Conservation (phyloP, 2,329 filamentous ascomycete species). For the Penicillium sp. region DNA sequence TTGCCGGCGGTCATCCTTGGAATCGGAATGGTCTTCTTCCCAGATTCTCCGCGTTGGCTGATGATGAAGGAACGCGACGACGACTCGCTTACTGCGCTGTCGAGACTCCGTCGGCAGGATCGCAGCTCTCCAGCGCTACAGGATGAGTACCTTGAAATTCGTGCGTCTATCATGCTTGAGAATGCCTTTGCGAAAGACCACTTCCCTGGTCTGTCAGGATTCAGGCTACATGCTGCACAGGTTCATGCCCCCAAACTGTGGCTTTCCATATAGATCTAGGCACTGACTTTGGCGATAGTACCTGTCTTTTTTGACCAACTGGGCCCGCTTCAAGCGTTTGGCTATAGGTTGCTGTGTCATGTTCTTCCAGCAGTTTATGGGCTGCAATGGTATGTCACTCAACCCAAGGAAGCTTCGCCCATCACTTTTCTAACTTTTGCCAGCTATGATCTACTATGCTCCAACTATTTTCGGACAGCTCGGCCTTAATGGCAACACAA, state of each 20-base stretch:
- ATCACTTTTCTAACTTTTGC: background rate
- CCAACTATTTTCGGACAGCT: slow-evolving; percentile 51
- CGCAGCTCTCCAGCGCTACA: slow-evolving; percentile 49
- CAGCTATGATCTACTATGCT: slow-evolving; percentile 52
- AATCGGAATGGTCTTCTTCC: slow-evolving; percentile 52
- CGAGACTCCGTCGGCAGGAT: slow-evolving; percentile 52
- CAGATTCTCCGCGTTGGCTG: slow-evolving; percentile 60
- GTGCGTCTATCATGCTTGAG: slow-evolving; percentile 47
- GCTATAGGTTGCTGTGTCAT: slow-evolving; percentile 44
- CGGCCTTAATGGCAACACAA: slow-evolving; percentile 43
- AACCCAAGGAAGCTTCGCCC: background rate
- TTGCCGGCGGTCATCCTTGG: slow-evolving; percentile 42
- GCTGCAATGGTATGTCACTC: slow-evolving; percentile 43
- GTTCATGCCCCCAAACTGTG: slow-evolving; percentile 13
- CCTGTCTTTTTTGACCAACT: slow-evolving; percentile 37
- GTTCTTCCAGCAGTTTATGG: slow-evolving; percentile 53
- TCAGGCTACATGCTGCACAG: slow-evolving; percentile 36
- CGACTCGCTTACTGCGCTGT: slow-evolving; percentile 51
- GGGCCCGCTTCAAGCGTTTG: slow-evolving; percentile 40
- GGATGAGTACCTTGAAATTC: slow-evolving; percentile 55
- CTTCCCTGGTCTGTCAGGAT: slow-evolving; percentile 32
- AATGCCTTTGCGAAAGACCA: slow-evolving; percentile 35
- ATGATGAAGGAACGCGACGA: slow-evolving; percentile 52
- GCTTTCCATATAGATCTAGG: background rate
- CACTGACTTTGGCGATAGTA: slow-evolving; percentile 27